These are phyloP conservation scores for Phytophthora citricola DNA, from an alignment of 352 stramenopile species.

Conservation along the genomic window DNA sequence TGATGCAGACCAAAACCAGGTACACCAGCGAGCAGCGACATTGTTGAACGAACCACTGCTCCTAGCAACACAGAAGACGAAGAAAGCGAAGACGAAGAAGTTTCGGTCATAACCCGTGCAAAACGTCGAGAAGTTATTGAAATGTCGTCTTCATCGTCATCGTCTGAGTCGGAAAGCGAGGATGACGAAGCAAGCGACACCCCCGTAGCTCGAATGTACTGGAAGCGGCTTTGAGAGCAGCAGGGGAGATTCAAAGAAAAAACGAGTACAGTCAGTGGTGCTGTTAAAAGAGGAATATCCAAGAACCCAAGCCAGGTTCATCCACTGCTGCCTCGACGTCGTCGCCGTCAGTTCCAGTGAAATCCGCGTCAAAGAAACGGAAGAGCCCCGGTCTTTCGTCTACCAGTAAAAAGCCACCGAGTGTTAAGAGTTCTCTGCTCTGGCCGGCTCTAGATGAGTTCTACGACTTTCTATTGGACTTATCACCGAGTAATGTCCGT, in stretches of 20 bases:
- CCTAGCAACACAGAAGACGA: conserved; percentile 33
- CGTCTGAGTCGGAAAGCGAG: conserved; percentile 45
- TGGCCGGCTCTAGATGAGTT: conserved; percentile 83
- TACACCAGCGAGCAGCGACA: conserved; percentile 24
- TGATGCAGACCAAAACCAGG: background rate
- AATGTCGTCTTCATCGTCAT: conserved; percentile 42
- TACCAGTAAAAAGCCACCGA: conserved; percentile 24
- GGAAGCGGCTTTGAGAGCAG: conserved; percentile 64
- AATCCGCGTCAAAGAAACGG: conserved; percentile 27
- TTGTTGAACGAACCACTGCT: conserved; percentile 26
- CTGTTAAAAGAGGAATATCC: background rate
- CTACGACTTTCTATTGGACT: conserved; percentile 74
- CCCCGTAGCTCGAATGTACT: conserved; percentile 45
- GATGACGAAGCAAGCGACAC: conserved; percentile 14
- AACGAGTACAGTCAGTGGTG: background rate
- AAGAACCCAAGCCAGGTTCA: background rate
- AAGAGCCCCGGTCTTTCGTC: conserved; percentile 16
- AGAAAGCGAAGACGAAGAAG: conserved; percentile 29
- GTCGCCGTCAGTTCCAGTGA: conserved; percentile 7
- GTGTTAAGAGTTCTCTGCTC: conserved; percentile 61
- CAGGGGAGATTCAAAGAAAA: conserved; percentile 22
- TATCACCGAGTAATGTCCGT: conserved; percentile 57
- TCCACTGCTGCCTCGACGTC: background rate
- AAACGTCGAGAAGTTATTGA: conserved; percentile 22
- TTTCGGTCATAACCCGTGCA: conserved; percentile 15